Base-by-base conservation (phyloP, 768 basidiomycete species). In the Fomitopsis serialis region DNA sequence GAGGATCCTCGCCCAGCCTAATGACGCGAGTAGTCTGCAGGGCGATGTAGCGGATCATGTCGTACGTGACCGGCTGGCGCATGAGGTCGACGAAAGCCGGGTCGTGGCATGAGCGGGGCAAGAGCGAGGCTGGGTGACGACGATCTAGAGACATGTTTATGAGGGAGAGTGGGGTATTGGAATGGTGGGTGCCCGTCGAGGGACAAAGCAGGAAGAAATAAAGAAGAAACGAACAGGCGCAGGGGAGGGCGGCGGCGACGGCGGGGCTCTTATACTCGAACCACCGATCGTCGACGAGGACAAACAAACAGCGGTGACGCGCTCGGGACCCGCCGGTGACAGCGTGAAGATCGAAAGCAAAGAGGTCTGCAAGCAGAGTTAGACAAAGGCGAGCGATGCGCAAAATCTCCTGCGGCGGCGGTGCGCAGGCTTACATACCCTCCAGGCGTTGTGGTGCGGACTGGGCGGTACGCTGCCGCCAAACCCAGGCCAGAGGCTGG, bases 21-120 rank as follows among this genome's bases (percentile, higher is more conserved):
- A 98, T 89, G 56, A 91, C 86, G 55, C 78, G 81, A 58, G 79
- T 80, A 42, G 87, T 79, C 74, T 85, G 82, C 65, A 82, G 80
- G 48, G 93, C 90, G 61, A 98, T 81, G 72, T 90, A 85, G 54
- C 81, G 67, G 67, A 98, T 81, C 87, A 98, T 94, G 54, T 92
- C 89, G 65, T 78, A 73, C 5, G 91, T 82, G 45, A 98, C 90
- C 25, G 80, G 82, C 62, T 78, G 81, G 58, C 79, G 74, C 73
- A 98, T 77, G 60, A 98, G 85, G 60, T 81, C 78, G 56, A 95
- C 75, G 57, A 98, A 80, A 56, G 80, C 81, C 22, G 86, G 86
- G 72, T 92, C 84, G 75, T 98, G 96, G 61, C 77, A 69, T 55
- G 78, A 78, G 52, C 80, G 73, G 57, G 88, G 87, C 50, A 93